These are phyloP conservation scores for Triticum monococcum DNA, from an alignment of 176 grass and related monocot genomes.

Conservation along the genomic window DNA sequence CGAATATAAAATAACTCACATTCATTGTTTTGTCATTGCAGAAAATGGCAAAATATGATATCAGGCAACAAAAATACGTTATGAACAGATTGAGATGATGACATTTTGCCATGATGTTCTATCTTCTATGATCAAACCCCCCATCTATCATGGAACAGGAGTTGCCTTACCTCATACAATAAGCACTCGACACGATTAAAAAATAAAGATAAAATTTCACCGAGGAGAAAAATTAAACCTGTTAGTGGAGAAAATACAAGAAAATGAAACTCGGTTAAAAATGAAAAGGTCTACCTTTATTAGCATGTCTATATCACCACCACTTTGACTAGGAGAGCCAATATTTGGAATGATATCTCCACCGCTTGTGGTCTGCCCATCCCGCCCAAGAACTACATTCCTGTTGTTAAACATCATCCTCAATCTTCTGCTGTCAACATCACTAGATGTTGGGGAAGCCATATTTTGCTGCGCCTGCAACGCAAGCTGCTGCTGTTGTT, in stretches of 20 bases:
- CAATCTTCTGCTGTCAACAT: slow-evolving; percentile 76
- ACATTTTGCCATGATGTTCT: neutral
- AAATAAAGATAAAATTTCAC: neutral
- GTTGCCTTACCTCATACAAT: neutral
- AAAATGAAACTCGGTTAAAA: slow-evolving; percentile 28
- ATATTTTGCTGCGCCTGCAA: slow-evolving; percentile 80
- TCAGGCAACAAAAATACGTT: slow-evolving; percentile 24
- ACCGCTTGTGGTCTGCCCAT: slow-evolving; percentile 65
- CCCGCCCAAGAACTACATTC: slow-evolving; percentile 63
- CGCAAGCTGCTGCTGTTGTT: slow-evolving; percentile 74
- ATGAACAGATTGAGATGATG: neutral
- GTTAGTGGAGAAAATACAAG: neutral
- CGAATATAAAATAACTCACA: neutral
- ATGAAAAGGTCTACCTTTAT: slow-evolving; percentile 58
- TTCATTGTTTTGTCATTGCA: neutral
- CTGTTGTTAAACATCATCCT: slow-evolving; percentile 76
- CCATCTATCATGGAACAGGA: neutral
- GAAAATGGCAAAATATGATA: neutral
- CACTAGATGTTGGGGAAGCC: slow-evolving; percentile 65
- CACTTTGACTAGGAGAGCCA: slow-evolving; percentile 72
- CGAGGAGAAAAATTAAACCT: slow-evolving; percentile 3
- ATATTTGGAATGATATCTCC: slow-evolving; percentile 70
- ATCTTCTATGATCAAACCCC: neutral
- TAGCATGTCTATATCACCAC: slow-evolving; percentile 68
- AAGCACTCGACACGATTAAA: neutral